These are phyloP conservation scores for Biancaea sappan DNA, from an alignment of 306 rosid species.

Conservation along the genomic window DNA sequence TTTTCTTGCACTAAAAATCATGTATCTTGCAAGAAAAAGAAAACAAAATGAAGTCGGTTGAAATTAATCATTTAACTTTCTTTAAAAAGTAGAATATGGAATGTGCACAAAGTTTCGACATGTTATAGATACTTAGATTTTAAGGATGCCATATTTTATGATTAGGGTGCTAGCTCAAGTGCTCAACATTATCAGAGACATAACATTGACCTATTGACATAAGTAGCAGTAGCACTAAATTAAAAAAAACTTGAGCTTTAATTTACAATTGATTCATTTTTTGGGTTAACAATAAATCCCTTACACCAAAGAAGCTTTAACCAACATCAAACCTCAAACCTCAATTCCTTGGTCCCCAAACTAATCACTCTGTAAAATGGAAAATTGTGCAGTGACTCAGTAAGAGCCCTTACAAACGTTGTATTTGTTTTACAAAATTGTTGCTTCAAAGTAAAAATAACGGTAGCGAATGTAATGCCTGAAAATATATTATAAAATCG, in stretches of 20 bases:
- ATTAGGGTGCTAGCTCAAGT: neutral
- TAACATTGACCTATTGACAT: constrained; percentile 13
- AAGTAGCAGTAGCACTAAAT: constrained; percentile 20
- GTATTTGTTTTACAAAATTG: too few relatives aligned
- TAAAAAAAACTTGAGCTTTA: neutral
- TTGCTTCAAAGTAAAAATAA: too few relatives aligned
- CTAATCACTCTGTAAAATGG: neutral
- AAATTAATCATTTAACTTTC: constrained; percentile 9
- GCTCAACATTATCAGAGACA: constrained; percentile 10
- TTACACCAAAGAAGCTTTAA: neutral
- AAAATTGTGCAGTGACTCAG: neutral
- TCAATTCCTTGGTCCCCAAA: neutral
- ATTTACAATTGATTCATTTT: neutral
- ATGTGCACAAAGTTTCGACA: neutral
- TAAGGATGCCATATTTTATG: neutral
- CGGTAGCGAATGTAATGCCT: too few relatives aligned
- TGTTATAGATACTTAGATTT: neutral
- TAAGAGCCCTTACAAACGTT: too few relatives aligned
- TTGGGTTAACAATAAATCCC: neutral
- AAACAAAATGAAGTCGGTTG: constrained; percentile 19
- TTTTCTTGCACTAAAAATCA: neutral
- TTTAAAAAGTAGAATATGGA: neutral
- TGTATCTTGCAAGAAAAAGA: neutral
- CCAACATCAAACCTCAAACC: constrained; percentile 7
- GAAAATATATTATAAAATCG: too few relatives aligned